These are phyloP conservation scores for Pholiota adiposa DNA, from an alignment of 1,284 basidiomycete genomes.

Conservation along the genomic window DNA sequence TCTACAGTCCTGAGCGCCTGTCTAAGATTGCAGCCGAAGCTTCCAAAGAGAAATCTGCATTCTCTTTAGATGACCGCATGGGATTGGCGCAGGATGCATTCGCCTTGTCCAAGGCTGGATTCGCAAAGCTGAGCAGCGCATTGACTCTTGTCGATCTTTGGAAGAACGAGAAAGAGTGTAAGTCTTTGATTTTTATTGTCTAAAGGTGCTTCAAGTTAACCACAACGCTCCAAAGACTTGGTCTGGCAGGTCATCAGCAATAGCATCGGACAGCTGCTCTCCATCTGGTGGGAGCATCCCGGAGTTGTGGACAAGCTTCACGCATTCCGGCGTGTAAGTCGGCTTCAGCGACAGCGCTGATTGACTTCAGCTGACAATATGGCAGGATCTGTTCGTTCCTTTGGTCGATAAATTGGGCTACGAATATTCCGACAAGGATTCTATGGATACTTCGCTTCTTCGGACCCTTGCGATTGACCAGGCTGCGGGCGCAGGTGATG, in stretches of 20 bases:
- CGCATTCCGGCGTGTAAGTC: conserved; percentile 63
- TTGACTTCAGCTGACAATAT: conserved; percentile 1
- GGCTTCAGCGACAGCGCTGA: not conserved
- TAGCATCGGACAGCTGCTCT: conserved; percentile 60
- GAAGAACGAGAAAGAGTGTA: conserved; percentile 77
- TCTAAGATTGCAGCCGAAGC: conserved; percentile 82
- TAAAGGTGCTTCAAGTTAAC: not conserved
- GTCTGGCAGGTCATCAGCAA: conserved; percentile 65
- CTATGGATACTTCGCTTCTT: conserved; percentile 74
- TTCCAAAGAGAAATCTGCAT: conserved; percentile 63
- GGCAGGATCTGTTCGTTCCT: conserved; percentile 79
- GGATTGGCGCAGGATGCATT: conserved; percentile 86
- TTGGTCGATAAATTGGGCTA: conserved; percentile 83
- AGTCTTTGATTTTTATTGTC: conserved; percentile 30
- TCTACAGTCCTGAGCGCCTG: conserved; percentile 85
- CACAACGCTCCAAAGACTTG: conserved; percentile 11
- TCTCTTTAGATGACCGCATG: conserved; percentile 86
- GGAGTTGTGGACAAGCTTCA: conserved; percentile 64
- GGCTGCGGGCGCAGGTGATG: conserved; percentile 68
- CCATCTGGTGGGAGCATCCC: conserved; percentile 87
- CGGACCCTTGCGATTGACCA: conserved; percentile 78
- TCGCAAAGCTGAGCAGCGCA: conserved; percentile 76
- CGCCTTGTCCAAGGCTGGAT: conserved; percentile 82
- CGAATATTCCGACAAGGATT: conserved; percentile 73
- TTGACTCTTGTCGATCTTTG: conserved; percentile 75